Base-by-base conservation (phyloP, 148 eudicot genomes). In the Diospyros lotus region DNA sequence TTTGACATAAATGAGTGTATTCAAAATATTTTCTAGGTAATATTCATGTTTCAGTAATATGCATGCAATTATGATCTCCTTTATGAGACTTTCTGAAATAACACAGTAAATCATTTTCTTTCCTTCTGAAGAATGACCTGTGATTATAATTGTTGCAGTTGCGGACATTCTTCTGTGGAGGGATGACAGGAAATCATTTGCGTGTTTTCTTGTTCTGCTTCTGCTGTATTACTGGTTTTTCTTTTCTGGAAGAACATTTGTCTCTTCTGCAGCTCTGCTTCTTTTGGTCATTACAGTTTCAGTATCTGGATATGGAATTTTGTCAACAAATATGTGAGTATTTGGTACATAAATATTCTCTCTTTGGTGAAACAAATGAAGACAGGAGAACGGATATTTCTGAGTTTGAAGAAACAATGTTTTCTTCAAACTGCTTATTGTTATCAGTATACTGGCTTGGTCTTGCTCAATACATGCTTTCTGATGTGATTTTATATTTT, bases 111-210 rank as follows among this genome's bases (percentile, higher is more conserved):
- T 2, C 40, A 18, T 56, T 41, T 71, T 69, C 54, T 9, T n/a
- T 72, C 40, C 15, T 51, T 43, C 43, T 39, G 60, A 69, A 63
- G 48, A 39, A 38, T 78, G 61, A 74, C 65, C 66, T 44, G 66
- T 53, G 43, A 13, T 61, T 53, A 38, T 77, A 28, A 59, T 68
- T 74, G 8, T 54, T 90, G 88, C 94, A 94, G 98, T 92, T 85
- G 93, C 97, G 71, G 94, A 94, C 71, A 78, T 94, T 75, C 82
- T 95, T 73, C 84, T 95, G 43, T 95, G 98, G 98, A 90, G 94
- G 81, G 91, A 95, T 75, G 97, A 95, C 86, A 90, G 78, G 94
- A 91, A 83, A 76, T 84, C 94, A 43, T 95, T 92, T 83, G 66
- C 85, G 58, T 89, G 77, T 82, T 95, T 95, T 76, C 82, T 87